These are phyloP conservation scores for Taphrina betulina DNA, from an alignment of 1,139 yeast species.

Conservation along the genomic window DNA sequence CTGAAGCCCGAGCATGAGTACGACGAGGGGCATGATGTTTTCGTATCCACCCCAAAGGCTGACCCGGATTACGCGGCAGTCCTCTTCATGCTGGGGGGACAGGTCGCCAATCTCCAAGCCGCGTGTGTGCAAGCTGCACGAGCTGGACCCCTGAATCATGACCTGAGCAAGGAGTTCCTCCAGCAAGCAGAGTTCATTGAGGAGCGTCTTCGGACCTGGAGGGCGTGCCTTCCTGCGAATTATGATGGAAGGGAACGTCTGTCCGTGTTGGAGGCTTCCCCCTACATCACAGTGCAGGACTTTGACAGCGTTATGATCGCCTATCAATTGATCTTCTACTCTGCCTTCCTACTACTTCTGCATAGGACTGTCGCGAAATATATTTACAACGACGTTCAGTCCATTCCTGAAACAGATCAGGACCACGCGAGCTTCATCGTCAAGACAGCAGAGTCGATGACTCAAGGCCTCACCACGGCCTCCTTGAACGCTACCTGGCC, in stretches of 20 bases:
- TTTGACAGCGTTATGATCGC: background rate
- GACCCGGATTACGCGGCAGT: constrained; percentile 20
- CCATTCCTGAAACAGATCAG: constrained; percentile 9
- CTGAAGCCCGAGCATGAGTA: background rate
- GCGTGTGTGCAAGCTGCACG: background rate
- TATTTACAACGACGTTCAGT: background rate
- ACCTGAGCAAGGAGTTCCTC: background rate
- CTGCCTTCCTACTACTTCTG: constrained; percentile 10
- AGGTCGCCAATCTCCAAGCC: constrained; percentile 17
- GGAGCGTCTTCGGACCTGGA: constrained; percentile 3
- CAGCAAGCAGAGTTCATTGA: background rate
- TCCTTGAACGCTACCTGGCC: constrained; percentile 21
- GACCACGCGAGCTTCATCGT: constrained; percentile 8
- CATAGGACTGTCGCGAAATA: constrained; percentile 14
- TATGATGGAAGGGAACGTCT: constrained; percentile 2
- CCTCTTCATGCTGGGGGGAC: constrained; percentile 19
- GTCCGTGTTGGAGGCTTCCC: background rate
- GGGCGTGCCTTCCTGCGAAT: constrained; percentile 3
- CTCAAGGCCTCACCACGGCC: constrained; percentile 14
- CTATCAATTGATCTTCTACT: constrained; percentile 15
- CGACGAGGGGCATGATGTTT: background rate
- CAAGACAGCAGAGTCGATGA: constrained; percentile 2
- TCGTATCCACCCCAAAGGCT: background rate
- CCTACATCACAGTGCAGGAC: background rate
- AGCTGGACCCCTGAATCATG: background rate